Base-by-base conservation (phyloP, 495 filamentous ascomycete genomes). In the Lophiotrema nucula region DNA sequence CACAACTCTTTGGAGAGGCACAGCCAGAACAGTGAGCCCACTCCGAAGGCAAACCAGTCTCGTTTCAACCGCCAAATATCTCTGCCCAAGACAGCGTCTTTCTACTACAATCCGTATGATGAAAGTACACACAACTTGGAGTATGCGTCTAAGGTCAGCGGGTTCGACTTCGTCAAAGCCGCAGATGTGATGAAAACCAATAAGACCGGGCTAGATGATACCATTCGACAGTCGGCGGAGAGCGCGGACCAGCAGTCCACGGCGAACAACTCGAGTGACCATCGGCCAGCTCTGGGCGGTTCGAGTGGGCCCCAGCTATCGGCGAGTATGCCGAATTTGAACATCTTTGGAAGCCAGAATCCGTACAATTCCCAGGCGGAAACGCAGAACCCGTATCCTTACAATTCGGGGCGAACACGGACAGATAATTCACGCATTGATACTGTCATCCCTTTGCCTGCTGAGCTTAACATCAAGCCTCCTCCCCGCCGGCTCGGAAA, bases 401-500 rank as follows among this genome's bases (percentile, higher is more conserved):
- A n/a, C n/a, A n/a, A n/a, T n/a, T n/a, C n/a, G n/a, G n/a, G n/a
- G n/a, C n/a, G n/a, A n/a, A n/a, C n/a, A n/a, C n/a, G n/a, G n/a
- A n/a, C n/a, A n/a, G n/a, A n/a, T n/a, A n/a, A n/a, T n/a, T n/a
- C n/a, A n/a, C n/a, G n/a, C n/a, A n/a, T n/a, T n/a, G n/a, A n/a
- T n/a, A n/a, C n/a, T n/a, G 54, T 64, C 13, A 5, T 46, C 10
- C 48, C 45, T 26, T 47, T 55, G 21, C 37, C 33, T 13, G 23
- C 49, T 4, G 49, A 37, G 11, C 45, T 21, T 16, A 47, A 53
- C 10, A 70, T 73, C 45, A 49, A 69, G 33, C 67, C 65, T 15
- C 77, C 77, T 1, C 72, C 68, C 21, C 71, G 70, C 2, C 73
- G 74, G 6, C 70, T 78, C n/a, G 78, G 74, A 15, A 73, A 69